Base-by-base conservation (phyloP, 2,329 filamentous ascomycete genomes). In the Neurospora sp. region DNA sequence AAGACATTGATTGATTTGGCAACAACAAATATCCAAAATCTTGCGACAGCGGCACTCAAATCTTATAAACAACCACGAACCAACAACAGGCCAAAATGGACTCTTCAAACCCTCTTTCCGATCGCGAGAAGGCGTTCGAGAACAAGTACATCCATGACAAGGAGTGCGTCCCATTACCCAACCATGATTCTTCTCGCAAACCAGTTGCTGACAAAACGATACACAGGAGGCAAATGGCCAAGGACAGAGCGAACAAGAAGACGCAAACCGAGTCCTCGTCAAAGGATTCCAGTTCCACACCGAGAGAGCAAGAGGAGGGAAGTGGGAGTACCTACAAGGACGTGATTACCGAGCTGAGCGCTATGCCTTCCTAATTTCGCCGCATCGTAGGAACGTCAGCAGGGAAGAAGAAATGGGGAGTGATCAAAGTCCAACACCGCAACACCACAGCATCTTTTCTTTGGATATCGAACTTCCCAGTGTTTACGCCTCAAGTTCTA, bases 71-170 rank as follows among this genome's bases (percentile, higher is more conserved):
- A 19, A 19, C 8, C 8, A 10, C 43, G 4, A 19, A 28, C 11
- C 2, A 15, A 57, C 38, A 19, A 57, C 19, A 2, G 17, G 40
- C 23, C 87, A 66, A 23, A 2, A 75, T 74, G 74, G 70, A 74
- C 33, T 69, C 71, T 15, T 17, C 52, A 3, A 77, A 76, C 37
- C 76, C 76, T 0, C 74, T 77, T 10, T 71, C 70, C 6, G 71
- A 76, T 36, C 75, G 76, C 36, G 75, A 74, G 66, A 76, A 77
- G 72, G 75, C 76, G 23, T 33, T 77, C 15, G 76, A 77, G 72
- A 71, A 74, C 67, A 74, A 77, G 46, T 77, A 72, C 19, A 76
- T 77, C 67, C 71, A 71, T 37, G 74, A 77, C 62, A 77, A 76
- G 69, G 76, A 77, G 76, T 76, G 57, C 15, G 75, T 68, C 2